A percentile compares a stretch with the other conserved stretches of the same genome.
Evolutionary conservation across 2,329 filamentous ascomycete species (phyloP).

Genomic region (Apiospora sp.): DNA sequence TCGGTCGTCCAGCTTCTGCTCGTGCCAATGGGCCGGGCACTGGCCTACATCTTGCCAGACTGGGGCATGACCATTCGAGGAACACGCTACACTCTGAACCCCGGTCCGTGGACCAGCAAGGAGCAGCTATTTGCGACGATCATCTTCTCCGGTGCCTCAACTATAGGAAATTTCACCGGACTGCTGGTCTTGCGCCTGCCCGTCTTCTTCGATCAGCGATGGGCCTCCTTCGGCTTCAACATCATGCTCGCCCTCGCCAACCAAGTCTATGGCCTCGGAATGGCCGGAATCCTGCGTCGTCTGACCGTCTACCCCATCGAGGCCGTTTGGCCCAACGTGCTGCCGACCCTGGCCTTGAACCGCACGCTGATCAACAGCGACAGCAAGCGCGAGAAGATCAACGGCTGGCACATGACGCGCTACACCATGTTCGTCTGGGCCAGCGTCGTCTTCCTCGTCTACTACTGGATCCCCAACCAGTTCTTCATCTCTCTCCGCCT

Average conservation of each 20-base stretch:
- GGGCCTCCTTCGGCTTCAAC: slow-evolving; percentile 58
- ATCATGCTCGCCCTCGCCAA: slow-evolving; percentile 51
- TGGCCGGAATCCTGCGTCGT: slow-evolving; percentile 55
- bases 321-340: slow-evolving; percentile 61
- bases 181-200: slow-evolving; percentile 59
- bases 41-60: slow-evolving; percentile 60
- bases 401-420: slow-evolving; percentile 46
- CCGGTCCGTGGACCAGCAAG: slow-evolving; percentile 59
- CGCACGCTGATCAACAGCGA: slow-evolving; percentile 51
- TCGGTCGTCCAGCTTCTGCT: slow-evolving; percentile 65
- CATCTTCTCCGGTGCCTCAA: slow-evolving; percentile 66
- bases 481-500: slow-evolving; percentile 57
- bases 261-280: slow-evolving; percentile 54
- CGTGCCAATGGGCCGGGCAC: slow-evolving; percentile 62
- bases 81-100: slow-evolving; percentile 43
- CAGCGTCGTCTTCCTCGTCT: slow-evolving; percentile 51
- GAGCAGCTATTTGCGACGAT: slow-evolving; percentile 67
- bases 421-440: slow-evolving; percentile 56
- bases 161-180: slow-evolving; percentile 56
- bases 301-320: slow-evolving; percentile 61
- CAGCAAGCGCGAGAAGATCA: slow-evolving; percentile 47
- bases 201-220: slow-evolving; percentile 59
- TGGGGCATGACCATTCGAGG: slow-evolving; percentile 55
- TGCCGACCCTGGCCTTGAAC: slow-evolving; percentile 57
- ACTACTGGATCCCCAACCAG: slow-evolving; percentile 63